Conservation (phyloP, 805 yeast genomes). For the Metschnikowia similis region DNA sequence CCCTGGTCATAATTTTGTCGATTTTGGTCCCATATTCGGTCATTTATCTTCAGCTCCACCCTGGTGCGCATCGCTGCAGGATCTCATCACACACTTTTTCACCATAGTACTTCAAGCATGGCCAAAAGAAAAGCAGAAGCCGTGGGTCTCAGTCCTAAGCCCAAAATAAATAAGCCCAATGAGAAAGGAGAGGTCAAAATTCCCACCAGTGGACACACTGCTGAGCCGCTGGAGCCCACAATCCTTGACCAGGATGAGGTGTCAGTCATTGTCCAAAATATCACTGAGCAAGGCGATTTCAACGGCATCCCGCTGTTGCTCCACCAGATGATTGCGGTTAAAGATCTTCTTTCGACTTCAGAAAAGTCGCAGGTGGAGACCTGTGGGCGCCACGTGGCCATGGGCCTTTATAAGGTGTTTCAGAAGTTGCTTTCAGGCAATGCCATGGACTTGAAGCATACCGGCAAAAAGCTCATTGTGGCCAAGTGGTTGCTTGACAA, state of each 20-base stretch:
- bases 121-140: slow-evolving; percentile 20
- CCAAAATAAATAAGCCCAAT: slow-evolving; percentile 7
- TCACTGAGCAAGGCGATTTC: slow-evolving; percentile 45
- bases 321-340: slow-evolving; percentile 30
- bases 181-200: background rate
- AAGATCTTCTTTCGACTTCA: slow-evolving; percentile 11
- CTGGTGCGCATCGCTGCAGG: slow-evolving; percentile 5
- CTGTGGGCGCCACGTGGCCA: slow-evolving; percentile 37
- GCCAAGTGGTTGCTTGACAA: slow-evolving; percentile 59
- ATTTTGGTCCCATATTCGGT: background rate
- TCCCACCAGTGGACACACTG: background rate
- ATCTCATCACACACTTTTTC: slow-evolving; percentile 7
- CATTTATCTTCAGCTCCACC: background rate
- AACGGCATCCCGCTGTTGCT: slow-evolving; percentile 52
- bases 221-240: slow-evolving; percentile 3
- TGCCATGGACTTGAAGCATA: slow-evolving; percentile 24
- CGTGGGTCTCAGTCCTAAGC: slow-evolving; percentile 1
- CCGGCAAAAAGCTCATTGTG: slow-evolving; percentile 47
- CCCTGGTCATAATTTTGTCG: background rate
- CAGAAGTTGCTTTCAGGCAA: slow-evolving; percentile 43
- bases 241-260: slow-evolving; percentile 21
- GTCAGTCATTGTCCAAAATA: slow-evolving; percentile 22
- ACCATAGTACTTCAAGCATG: slow-evolving; percentile 5
- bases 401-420: slow-evolving; percentile 45
- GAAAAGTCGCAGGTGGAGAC: slow-evolving; percentile 25